Conservation (phyloP, 345 rosid species). For the Nasturtium officinale region DNA sequence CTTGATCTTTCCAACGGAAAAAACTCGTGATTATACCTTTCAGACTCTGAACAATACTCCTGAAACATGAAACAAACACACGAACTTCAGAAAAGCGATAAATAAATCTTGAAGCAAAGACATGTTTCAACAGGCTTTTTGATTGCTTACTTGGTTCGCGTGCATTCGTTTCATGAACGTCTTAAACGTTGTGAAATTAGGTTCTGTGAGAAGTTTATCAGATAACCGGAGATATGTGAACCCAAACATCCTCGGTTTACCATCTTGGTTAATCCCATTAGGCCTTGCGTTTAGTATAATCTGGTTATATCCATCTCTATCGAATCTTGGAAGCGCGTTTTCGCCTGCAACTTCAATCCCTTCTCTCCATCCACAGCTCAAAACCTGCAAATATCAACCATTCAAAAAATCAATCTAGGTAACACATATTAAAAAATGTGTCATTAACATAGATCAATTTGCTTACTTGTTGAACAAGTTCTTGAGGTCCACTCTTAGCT, state of each 20-base stretch:
- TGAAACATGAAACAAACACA: slow-evolving; percentile 15
- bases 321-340: slow-evolving; percentile 79
- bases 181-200: slow-evolving; percentile 60
- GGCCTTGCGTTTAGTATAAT: slow-evolving; percentile 81
- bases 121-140: neutral
- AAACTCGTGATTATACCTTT: slow-evolving; percentile 57
- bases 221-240: slow-evolving; percentile 73
- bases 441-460: neutral
- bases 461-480: slow-evolving; percentile 78
- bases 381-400: slow-evolving; percentile 54
- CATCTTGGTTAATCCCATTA: slow-evolving; percentile 60
- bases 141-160: slow-evolving; percentile 64
- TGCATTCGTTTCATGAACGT: slow-evolving; percentile 79
- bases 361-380: slow-evolving; percentile 82
- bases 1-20: slow-evolving; percentile 56
- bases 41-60: slow-evolving; percentile 53
- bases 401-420: slow-evolving; percentile 9
- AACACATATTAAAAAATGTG: neutral
- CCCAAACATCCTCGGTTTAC: slow-evolving; percentile 60
- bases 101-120: slow-evolving; percentile 15
- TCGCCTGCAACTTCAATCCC: slow-evolving; percentile 83
- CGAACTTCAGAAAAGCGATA: neutral
- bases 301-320: slow-evolving; percentile 69
- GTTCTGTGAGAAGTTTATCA: slow-evolving; percentile 48
- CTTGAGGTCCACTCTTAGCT: slow-evolving; percentile 77